Evolutionary conservation across 352 stramenopile species (phyloP), one percentile per base, ranked within the genome.

Genomic region (Globisporangium carolinianum): DNA sequence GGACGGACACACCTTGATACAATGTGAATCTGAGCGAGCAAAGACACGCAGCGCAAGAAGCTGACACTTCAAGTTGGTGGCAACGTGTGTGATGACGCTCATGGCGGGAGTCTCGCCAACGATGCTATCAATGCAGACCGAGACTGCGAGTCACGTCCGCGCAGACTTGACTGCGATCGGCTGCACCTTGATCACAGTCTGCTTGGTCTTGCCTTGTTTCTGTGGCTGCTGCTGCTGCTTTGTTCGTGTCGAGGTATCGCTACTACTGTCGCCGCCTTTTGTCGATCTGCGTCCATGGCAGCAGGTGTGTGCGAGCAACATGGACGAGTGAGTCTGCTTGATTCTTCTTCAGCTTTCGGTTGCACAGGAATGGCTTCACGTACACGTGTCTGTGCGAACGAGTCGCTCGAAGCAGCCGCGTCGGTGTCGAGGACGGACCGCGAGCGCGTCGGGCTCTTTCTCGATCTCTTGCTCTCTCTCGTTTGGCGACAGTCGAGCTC

Each of bases 141-240:
- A 24, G 24, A 24, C 24, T 24, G 24, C 24, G 24, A 24, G 24
- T 50, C 32, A 53, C 39, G 24, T 48, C 46, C 8, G 32, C 10
- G 17, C 24, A 35, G 55, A 18, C 47, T 55, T 49, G n/a, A 61
- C 55, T 4, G 47, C 39, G 45, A 55, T 17, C 38, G 47, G 47
- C 55, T 61, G 50, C 47, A 55, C 55, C 24, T 47, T 46, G 38
- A 55, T 61, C 45, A 55, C 55, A 11, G 37, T 35, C 48, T 47
- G 48, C 37, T 39, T 43, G 36, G 15, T 8, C 35, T 42, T 17
- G 17, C 37, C 2, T 18, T 4, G 17, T 2, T 37, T 24, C 14
- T 14, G 18, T 48, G 10, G 10, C 37, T 46, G 50, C 50, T 17
- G 50, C 50, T 17, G 24, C 24, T 24, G 24, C 24, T 2, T 24